phyloP scores from a whole-genome alignment of 805 yeast genomes.

The Candida adriatica region DNA sequence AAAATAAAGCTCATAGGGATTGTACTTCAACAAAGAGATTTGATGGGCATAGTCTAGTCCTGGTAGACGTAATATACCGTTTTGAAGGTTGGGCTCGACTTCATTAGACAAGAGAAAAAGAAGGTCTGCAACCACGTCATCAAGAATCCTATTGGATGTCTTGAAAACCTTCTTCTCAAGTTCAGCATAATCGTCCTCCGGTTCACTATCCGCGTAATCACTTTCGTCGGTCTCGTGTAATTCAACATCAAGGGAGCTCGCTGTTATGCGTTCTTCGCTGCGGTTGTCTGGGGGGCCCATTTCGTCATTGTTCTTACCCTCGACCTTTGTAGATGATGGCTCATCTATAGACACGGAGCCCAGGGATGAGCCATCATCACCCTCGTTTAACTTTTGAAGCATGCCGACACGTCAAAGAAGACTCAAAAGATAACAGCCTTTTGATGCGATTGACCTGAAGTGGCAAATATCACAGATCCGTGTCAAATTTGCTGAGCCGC shows the following conservation, averaged over 20 bases:
- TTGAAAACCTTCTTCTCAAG: conserved; percentile 33
- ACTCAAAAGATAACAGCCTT: no score
- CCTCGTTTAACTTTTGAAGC: no score
- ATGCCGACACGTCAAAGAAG: no score
- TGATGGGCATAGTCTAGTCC: conserved; percentile 26
- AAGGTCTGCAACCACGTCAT: conserved; percentile 48
- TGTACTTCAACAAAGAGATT: conserved; percentile 16
- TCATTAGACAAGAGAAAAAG: conserved; percentile 21
- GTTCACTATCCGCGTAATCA: conserved; percentile 6
- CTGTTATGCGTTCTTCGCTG: no score
- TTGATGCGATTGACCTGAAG: no score
- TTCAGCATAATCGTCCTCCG: conserved; percentile 5
- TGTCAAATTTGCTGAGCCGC: no score
- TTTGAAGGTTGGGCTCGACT: conserved; percentile 4
- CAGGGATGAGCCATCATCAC: no score
- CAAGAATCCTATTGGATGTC: conserved; percentile 60
- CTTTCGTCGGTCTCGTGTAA: not conserved
- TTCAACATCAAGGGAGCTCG: conserved; percentile 2
- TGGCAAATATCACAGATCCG: no score
- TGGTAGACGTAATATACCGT: conserved; percentile 25
- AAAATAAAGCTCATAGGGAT: conserved; percentile 20
- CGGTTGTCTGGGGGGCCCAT: no score
- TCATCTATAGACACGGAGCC: no score
- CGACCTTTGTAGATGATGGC: no score
- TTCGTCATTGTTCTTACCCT: no score